Evolutionary conservation across 371 early-diverging fungal species (phyloP).

Genomic region (Syncephalastrum racemosum): DNA sequence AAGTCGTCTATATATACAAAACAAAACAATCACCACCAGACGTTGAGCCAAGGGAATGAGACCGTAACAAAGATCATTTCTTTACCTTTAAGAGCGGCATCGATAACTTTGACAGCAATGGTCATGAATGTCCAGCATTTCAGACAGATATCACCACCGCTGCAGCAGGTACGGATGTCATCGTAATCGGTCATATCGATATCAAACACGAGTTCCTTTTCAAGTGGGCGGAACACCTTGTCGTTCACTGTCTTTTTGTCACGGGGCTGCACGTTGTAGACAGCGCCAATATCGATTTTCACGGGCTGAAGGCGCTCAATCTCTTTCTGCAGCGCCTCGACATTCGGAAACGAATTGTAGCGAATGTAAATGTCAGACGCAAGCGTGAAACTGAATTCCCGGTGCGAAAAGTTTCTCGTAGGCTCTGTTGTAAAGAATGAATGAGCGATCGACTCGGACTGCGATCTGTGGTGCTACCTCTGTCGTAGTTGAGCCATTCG

Average conservation of each 20-base stretch:
- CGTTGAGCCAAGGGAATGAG: no score
- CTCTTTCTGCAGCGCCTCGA: conserved; percentile 76
- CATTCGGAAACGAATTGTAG: conserved; percentile 80
- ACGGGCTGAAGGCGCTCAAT: conserved; percentile 73
- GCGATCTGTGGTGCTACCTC: conserved; percentile 39
- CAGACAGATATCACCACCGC: conserved; percentile 85
- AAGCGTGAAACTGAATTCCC: conserved; percentile 95
- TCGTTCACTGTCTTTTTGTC: conserved; percentile 75
- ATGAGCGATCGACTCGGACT: neutral
- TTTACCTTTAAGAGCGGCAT: conserved; percentile 67
- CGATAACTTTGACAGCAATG: conserved; percentile 86
- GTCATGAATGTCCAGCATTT: conserved; percentile 97
- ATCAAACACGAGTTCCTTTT: conserved; percentile 99
- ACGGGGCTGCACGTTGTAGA: conserved; percentile 86
- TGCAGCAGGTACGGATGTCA: conserved; percentile 95
- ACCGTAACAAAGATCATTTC: no score
- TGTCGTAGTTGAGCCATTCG: conserved; percentile 84
- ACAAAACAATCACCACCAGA: no score
- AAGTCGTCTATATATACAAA: conserved; percentile 75
- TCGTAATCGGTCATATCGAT: conserved; percentile 99
- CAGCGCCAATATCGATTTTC: conserved; percentile 98
- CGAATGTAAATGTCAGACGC: conserved; percentile 82
- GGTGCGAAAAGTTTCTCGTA: conserved; percentile 68
- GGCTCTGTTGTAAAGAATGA: conserved; percentile 22
- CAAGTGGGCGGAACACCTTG: conserved; percentile 72